Percentiles rank a stretch among this genome's conserved stretches.
phyloP scores from a whole-genome alignment of 1,139 yeast species.

The Geotrichum aggregatum region DNA sequence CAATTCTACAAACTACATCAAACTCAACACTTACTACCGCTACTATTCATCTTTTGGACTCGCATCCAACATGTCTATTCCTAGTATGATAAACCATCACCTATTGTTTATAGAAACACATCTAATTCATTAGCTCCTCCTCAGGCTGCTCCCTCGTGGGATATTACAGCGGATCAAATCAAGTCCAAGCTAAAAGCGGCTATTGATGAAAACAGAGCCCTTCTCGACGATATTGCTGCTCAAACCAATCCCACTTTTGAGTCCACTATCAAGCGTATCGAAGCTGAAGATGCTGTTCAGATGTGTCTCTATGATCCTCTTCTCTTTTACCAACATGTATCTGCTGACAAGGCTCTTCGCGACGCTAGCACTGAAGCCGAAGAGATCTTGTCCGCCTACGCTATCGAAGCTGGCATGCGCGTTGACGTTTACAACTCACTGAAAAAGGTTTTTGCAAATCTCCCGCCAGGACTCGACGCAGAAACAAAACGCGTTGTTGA shows the following conservation, averaged over 20 bases:
- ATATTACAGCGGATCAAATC: slow-evolving; percentile 53
- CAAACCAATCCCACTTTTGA: slow-evolving; percentile 51
- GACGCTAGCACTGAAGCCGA: slow-evolving; percentile 68
- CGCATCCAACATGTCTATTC: slow-evolving; percentile 13
- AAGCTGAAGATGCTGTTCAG: slow-evolving; percentile 20
- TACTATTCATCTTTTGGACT: slow-evolving; percentile 6
- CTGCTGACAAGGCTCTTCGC: slow-evolving; percentile 56
- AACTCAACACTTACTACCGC: slow-evolving; percentile 6
- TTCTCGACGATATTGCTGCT: slow-evolving; percentile 55
- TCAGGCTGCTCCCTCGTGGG: slow-evolving; percentile 59
- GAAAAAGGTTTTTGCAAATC: slow-evolving; percentile 45
- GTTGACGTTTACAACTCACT: slow-evolving; percentile 62
- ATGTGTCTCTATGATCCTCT: slow-evolving; percentile 44
- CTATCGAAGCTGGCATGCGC: slow-evolving; percentile 62
- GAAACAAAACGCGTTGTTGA: slow-evolving; percentile 58
- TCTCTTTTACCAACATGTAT: slow-evolving; percentile 66
- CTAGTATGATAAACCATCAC: background rate
- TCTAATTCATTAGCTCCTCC: slow-evolving; percentile 34
- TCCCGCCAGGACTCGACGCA: slow-evolving; percentile 41
- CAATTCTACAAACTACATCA: background rate
- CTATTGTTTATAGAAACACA: background rate
- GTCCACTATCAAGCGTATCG: slow-evolving; percentile 42
- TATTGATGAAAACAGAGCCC: slow-evolving; percentile 44
- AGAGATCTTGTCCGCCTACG: slow-evolving; percentile 50
- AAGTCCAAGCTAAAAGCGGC: slow-evolving; percentile 29